phyloP scores from a whole-genome alignment of 2,329 filamentous ascomycete species.

The Arthroderma sp. region DNA sequence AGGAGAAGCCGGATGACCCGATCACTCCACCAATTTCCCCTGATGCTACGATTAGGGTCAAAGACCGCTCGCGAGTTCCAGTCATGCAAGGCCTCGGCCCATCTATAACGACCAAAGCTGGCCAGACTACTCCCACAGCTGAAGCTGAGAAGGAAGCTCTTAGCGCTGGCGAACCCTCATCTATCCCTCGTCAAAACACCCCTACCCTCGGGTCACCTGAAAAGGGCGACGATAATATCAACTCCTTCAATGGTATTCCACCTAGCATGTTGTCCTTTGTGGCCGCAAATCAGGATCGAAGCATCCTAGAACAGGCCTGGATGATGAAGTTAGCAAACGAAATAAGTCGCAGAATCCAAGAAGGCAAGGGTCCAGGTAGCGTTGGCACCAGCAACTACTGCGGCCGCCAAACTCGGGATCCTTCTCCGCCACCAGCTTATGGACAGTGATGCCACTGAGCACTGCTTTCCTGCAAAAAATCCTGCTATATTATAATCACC shows the following conservation, averaged over 20 bases:
- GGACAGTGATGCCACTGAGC: conserved; percentile 24
- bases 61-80: conserved; percentile 5
- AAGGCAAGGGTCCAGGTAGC: conserved; percentile 53
- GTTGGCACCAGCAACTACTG: conserved; percentile 28
- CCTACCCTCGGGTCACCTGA: neutral
- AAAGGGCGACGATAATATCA: neutral
- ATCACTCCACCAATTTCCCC: conserved; percentile 43
- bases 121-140: neutral
- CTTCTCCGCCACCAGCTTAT: conserved; percentile 35
- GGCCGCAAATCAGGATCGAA: conserved; percentile 16
- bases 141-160: neutral
- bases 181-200: neutral
- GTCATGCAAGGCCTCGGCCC: conserved; percentile 9
- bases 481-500: conserved; percentile 1
- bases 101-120: conserved; percentile 13
- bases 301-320: conserved; percentile 37
- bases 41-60: conserved; percentile 14
- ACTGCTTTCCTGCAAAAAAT: neutral
- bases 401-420: conserved; percentile 27
- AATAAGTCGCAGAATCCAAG: conserved; percentile 71
- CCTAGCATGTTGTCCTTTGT: conserved; percentile 8
- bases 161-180: neutral
- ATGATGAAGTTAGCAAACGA: conserved; percentile 71
- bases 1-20: conserved; percentile 47
- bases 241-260: neutral